Percentiles rank a stretch among this genome's conserved stretches.
phyloP scores from a whole-genome alignment of 164 flowering plant species.

The Hamamelis virginiana region DNA sequence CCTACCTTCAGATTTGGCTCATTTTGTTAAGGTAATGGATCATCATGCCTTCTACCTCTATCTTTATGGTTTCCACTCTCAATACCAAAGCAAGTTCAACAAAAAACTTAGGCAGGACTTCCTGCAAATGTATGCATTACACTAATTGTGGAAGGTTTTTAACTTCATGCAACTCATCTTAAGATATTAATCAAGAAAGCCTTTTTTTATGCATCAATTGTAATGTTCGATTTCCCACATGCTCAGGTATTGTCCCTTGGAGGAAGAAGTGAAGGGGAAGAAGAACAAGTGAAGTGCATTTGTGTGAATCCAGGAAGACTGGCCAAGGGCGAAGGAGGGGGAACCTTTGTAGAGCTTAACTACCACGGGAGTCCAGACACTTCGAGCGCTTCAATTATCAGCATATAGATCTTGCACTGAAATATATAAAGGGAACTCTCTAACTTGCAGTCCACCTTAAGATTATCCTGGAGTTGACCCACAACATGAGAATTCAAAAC shows the following conservation, averaged over 20 bases:
- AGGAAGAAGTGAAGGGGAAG: slow-evolving; percentile 45
- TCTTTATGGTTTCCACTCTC: not conserved
- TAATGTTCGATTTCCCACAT: not conserved
- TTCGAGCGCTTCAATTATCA: slow-evolving; percentile 63
- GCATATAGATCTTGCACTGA: slow-evolving; percentile 40
- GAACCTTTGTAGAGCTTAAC: slow-evolving; percentile 80
- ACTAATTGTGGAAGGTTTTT: not conserved
- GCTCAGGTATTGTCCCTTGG: slow-evolving; percentile 59
- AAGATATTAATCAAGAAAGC: not conserved
- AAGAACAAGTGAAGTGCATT: slow-evolving; percentile 54
- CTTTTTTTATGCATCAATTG: not conserved
- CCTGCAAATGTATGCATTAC: not conserved
- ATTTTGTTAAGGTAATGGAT: slow-evolving; percentile 72
- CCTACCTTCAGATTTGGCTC: slow-evolving; percentile 87
- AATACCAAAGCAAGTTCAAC: not conserved
- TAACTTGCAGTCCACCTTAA: too few relatives aligned
- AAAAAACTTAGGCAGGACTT: not conserved
- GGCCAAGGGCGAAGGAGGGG: slow-evolving; percentile 91
- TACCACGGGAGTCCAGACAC: slow-evolving; percentile 48
- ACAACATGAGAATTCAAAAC: too few relatives aligned
- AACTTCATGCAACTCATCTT: not conserved
- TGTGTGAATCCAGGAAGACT: slow-evolving; percentile 92
- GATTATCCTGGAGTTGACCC: too few relatives aligned
- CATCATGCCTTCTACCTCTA: not conserved
- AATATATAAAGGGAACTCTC: too few relatives aligned